phyloP scores from a whole-genome alignment of 345 rosid species.

The Eucalyptus marginata region DNA sequence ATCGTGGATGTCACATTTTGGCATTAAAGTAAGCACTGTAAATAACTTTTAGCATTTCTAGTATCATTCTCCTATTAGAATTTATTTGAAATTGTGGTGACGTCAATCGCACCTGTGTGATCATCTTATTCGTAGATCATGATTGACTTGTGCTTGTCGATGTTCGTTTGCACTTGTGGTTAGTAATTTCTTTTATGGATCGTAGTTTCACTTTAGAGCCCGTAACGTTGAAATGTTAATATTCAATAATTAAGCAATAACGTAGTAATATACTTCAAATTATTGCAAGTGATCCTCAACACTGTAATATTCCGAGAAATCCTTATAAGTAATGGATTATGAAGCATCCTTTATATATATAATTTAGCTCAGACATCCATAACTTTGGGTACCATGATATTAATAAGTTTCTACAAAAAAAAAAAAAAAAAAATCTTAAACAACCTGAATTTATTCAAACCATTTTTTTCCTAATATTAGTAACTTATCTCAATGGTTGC shows the following conservation, averaged over 20 bases:
- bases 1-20: too few species aligned
- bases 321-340: not conserved
- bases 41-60: too few species aligned
- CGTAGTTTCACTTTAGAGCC: not conserved
- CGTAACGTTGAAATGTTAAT: not conserved
- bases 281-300: not conserved
- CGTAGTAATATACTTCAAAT: not conserved
- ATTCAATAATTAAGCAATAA: not conserved
- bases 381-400: not conserved
- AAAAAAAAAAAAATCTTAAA: not conserved
- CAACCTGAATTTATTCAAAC: not conserved
- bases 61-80: not conserved
- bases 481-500: not conserved
- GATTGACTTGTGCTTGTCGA: not conserved
- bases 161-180: not conserved
- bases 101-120: fast-evolving
- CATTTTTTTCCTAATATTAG: not conserved
- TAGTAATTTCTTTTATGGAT: not conserved
- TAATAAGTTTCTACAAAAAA: not conserved
- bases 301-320: not conserved
- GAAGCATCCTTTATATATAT: not conserved
- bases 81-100: not conserved
- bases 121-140: not conserved
- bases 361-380: not conserved
- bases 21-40: too few species aligned